Evolutionary conservation across 2,329 filamentous ascomycete species (phyloP).

Genomic region (Diatrype stigma): DNA sequence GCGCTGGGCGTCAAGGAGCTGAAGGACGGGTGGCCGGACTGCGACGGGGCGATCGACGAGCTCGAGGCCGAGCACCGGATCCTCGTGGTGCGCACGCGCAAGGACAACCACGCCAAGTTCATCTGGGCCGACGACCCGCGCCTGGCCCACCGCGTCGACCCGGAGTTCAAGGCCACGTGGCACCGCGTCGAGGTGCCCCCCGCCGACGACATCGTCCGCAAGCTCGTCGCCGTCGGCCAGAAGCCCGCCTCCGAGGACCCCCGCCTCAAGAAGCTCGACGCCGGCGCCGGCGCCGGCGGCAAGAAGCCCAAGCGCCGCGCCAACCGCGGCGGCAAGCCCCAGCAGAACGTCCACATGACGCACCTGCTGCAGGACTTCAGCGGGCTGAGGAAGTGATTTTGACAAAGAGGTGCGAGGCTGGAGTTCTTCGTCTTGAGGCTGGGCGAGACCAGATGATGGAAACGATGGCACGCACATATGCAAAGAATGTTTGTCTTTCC

Average conservation of each 20-base stretch:
- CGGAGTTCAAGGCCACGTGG: conserved; percentile 83
- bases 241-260: conserved; percentile 83
- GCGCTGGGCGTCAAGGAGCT: conserved; percentile 84
- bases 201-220: conserved; percentile 66
- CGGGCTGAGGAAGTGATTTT: background rate
- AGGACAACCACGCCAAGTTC: conserved; percentile 80
- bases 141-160: conserved; percentile 70
- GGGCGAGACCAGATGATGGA: too few species aligned
- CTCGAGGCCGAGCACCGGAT: conserved; percentile 77
- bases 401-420: background rate
- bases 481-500: too few species aligned
- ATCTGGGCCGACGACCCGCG: conserved; percentile 87
- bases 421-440: too few species aligned
- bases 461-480: too few species aligned
- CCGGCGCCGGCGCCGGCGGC: conserved; percentile 47
- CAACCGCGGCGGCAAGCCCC: conserved; percentile 67
- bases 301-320: conserved; percentile 68
- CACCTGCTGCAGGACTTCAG: conserved; percentile 62
- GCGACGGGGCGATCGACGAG: conserved; percentile 70
- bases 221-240: conserved; percentile 72
- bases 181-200: conserved; percentile 72
- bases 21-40: conserved; percentile 92
- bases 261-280: conserved; percentile 49
- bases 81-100: conserved; percentile 84
- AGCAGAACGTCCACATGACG: conserved; percentile 84